phyloP scores from a whole-genome alignment of 768 basidiomycete species.

The Lentinus brumalis region DNA sequence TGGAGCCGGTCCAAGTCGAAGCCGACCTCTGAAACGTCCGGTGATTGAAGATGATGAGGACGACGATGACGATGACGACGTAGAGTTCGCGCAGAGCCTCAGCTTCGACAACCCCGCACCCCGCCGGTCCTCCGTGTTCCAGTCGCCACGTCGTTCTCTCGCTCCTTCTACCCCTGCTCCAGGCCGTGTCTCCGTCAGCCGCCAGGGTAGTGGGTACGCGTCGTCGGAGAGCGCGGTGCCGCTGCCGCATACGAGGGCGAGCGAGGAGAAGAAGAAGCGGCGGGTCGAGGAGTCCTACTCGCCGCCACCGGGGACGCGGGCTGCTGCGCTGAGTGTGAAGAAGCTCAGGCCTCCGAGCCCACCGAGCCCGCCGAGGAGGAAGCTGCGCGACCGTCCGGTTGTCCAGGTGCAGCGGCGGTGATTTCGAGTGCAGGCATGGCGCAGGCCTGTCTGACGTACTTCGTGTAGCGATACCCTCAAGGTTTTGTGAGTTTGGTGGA shows the following conservation, averaged over 20 bases:
- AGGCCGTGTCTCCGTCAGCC: not conserved
- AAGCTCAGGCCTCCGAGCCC: constrained; percentile 1
- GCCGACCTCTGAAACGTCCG: too few relatives aligned
- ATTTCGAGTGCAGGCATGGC: too few relatives aligned
- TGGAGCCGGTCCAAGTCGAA: not conserved
- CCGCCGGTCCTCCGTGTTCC: not conserved
- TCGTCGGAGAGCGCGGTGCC: constrained; percentile 19
- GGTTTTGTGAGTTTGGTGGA: too few relatives aligned
- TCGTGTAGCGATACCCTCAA: not conserved
- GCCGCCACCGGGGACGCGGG: constrained; percentile 19
- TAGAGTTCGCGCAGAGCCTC: constrained; percentile 1
- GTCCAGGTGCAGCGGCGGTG: too few relatives aligned
- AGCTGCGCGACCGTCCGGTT: too few relatives aligned
- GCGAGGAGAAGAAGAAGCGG: constrained; percentile 15
- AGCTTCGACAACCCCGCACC: not conserved
- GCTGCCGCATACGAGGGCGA: constrained; percentile 20
- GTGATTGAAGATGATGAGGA: too few relatives aligned
- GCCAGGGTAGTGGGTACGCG: not conserved
- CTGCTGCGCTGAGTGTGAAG: constrained; percentile 3
- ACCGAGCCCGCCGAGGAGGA: not conserved
- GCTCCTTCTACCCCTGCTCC: not conserved
- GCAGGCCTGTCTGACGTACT: not conserved
- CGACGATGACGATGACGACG: constrained; percentile 4
- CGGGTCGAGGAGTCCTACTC: constrained; percentile 10
- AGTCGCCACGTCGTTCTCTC: not conserved